Conservation (phyloP, 305 asterid species). For the Withania somnifera region DNA sequence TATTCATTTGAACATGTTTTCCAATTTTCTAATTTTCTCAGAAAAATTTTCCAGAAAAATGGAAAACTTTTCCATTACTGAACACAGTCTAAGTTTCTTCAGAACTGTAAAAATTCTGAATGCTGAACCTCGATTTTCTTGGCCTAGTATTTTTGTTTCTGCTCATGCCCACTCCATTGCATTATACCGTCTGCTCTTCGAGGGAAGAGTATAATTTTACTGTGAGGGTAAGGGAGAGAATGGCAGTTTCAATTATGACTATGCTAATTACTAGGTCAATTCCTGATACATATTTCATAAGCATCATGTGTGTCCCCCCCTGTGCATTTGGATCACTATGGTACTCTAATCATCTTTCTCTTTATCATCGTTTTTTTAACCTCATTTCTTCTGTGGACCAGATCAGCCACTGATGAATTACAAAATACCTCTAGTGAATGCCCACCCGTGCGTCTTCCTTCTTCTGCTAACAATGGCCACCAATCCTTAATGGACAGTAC, state of each 20-base stretch:
- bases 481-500: conserved; percentile 19
- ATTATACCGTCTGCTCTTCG: background rate
- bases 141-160: background rate
- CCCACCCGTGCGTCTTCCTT: conserved; percentile 13
- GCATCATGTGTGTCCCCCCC: background rate
- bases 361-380: background rate
- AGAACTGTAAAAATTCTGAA: background rate
- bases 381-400: background rate
- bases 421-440: background rate
- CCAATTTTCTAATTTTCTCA: no score
- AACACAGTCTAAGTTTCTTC: no score
- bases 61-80: no score
- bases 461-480: conserved; percentile 24
- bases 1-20: no score
- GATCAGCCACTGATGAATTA: background rate
- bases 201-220: background rate
- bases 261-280: background rate
- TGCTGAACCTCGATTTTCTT: no score
- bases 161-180: background rate
- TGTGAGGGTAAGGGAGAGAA: background rate
- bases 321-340: background rate
- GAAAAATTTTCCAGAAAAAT: no score
- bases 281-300: background rate
- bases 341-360: background rate
- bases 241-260: background rate